Evolutionary conservation across 768 basidiomycete species (phyloP), one percentile per base, ranked within the genome.

Genomic region (Hericium rajendrae): DNA sequence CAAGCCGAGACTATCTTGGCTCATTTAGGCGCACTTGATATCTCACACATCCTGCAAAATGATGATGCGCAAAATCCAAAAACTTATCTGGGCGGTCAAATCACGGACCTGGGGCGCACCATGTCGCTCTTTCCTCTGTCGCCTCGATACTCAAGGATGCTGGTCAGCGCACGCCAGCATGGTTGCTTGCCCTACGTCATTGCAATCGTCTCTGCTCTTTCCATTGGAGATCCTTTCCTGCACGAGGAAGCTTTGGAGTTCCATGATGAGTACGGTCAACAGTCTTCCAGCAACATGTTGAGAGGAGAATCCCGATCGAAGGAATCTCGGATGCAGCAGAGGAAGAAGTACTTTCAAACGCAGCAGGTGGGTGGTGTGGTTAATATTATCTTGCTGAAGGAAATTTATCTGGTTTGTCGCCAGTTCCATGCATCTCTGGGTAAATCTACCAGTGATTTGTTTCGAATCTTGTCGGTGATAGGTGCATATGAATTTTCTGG

Each of bases 41-140:
- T 69, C 2, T 60, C 76, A 15, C 48, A 56, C 10, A 52, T 51
- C 49, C 20, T 28, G 22, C 55, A 59, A 11, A 57, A 43, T 6
- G 24, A 28, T n/a, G 48, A 32, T 50, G 20, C 54, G n/a, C 59
- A 48, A 9, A 53, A 37, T 20, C 39, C 56, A 64, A 66, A 57
- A 38, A 73, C 62, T 55, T 28, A 48, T 9, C 70, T 66, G 32
- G 80, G 80, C 16, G 83, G 83, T 20, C 78, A 81, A 61, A 91
- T 98, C 58, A 97, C 95, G 0, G 80, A 91, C 16, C 76, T 98
- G 0, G 97, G 97, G n/a, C 84, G 80, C 57, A 80, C 86, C 6
- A 98, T 98, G 95, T 81, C 92, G 1, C 71, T 93, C 50, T 99
- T 97, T 70, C 97, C 97, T 0, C 78, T 99, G 22, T 86, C 93